Evolutionary conservation across 129 eudicot genomes (phyloP), one percentile per base, ranked within the genome.

Genomic region (Tanacetum coccineum): DNA sequence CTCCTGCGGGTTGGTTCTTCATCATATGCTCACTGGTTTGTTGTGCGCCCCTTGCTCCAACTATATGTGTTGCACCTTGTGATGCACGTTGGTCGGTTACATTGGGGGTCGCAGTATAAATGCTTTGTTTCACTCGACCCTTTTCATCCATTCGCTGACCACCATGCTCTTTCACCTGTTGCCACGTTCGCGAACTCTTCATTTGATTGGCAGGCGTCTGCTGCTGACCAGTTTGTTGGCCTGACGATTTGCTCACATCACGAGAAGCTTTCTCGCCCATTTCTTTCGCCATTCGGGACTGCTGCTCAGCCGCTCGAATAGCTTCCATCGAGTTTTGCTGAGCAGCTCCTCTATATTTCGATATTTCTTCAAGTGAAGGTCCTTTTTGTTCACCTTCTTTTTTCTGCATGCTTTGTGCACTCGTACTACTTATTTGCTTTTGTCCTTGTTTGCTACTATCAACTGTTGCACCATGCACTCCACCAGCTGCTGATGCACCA

Each of bases 291-390:
- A 71, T 70, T 9, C 62, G 54, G 46, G 76, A 85, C 67, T 84
- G 55, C 28, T 85, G 84, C 39, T 83, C 84, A 10, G 96, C 93
- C 0, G 87, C 84, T 46, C 76, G 71, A 66, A 85, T 69, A 3
- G 90, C 85, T n/a, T 81, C 84, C 74, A 83, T 72, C 2, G 96
- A 89, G 56, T 79, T 89, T 64, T 89, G 84, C 52, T 85, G 96
- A 6, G 96, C 93, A 26, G 32, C 62, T 53, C 74, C 82, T 55
- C 93, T 79, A 9, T 58, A 55, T 64, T 67, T 57, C 0, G 82
- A 51, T 0, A 83, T 81, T 13, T 88, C 96, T 18, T 81, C 87
- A 64, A 83, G 73, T 0, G 89, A 73, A 53, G 71, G 30, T 14
- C 66, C 66, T 40, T 7, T 39, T 3, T 59, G 15, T 18, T 55